Evolutionary conservation across 306 rosid genomes (phyloP), one percentile per base, ranked within the genome.

Genomic region (Inga oerstediana): DNA sequence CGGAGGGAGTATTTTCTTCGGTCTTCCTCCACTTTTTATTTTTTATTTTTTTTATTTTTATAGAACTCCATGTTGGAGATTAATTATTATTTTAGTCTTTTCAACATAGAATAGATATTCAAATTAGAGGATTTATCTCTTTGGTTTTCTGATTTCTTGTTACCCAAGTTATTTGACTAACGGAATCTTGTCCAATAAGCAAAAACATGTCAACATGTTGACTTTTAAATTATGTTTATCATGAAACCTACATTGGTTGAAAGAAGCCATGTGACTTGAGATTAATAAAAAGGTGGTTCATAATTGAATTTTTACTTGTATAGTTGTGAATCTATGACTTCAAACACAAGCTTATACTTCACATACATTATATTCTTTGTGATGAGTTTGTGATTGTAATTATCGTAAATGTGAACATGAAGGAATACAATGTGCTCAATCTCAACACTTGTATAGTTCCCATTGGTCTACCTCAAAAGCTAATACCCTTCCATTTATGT

Each of bases 251-350:
- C 59, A 39, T 30, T 30, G 37, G 68, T 24, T 24, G 16, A 12
- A 80, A 73, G 54, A 49, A 39, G 37, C 24, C 65, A 67, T 37
- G 61, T 79, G 75, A 30, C 74, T 65, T 62, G 41, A 45, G 68
- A 78, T 44, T 65, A 24, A 24, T 64, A 45, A 16, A 44, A 76
- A 76, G 34, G 58, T 8, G 20, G 10, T 51, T 79, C 73, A 67
- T 67, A 20, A 68, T 79, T 79, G 75, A 67, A 49, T 20, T 79
- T 45, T 67, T 41, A 67, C 82, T 79, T 67, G 67, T 35, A 35
- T 79, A 48, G 13, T 22, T 44, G 54, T 44, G 56, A 71, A 71
- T 54, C 75, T 46, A 45, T 78, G 72, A 46, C 64, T 78, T 78
- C 19, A 54, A 78, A 64, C 11, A 64, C 3, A 22, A 78, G 72